Base-by-base conservation (phyloP, 306 rosid genomes). In the Casuarina equisetifolia region DNA sequence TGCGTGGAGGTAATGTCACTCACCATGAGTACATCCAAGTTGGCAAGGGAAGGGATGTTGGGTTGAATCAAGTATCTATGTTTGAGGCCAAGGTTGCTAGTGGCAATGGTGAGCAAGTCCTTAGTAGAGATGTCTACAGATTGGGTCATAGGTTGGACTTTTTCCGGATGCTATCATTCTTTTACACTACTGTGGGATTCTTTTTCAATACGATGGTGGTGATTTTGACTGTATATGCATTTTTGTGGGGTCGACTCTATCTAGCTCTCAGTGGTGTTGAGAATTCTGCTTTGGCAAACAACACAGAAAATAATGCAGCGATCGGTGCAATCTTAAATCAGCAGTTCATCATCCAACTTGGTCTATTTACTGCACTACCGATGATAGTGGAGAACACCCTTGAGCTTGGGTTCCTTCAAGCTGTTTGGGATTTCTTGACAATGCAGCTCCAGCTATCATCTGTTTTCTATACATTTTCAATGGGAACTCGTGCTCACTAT, bases 41-140 rank as follows among this genome's bases (percentile, higher is more conserved):
- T 38, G 98, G 98, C 73, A 93, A 93, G 83, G 98, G 97, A 79
- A 87, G 98, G 78, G 98, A 91, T 79, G 98, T 93, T 57, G 97
- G 97, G 19, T 81, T 93, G 74, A 93, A 93, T 74, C 98, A 93
- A 78, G 75, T 93, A 52, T 89, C 97, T 74, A 89, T 93, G 96
- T 93, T 93, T 85, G 97, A 93, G 85, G 98, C 96, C 51, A 93
- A 93, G 85, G 96, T 93, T 79, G 88, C 98, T 12, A 89, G 97
- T 86, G 97, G 98, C 69, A 93, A 93, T 38, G 98, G 98, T 67
- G 98, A 93, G 72, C 97, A 93, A 86, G 82, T 90, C 32, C 87
- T 91, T 17, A 90, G 95, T 82, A 85, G 98, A 78, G 98, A 93
- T 82, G 85, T 93, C 10, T 91, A 91, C 75, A 83, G 97, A 82